These are phyloP conservation scores for Diplotaxis tenuifolia DNA, from an alignment of 345 rosid species.

Conservation along the genomic window DNA sequence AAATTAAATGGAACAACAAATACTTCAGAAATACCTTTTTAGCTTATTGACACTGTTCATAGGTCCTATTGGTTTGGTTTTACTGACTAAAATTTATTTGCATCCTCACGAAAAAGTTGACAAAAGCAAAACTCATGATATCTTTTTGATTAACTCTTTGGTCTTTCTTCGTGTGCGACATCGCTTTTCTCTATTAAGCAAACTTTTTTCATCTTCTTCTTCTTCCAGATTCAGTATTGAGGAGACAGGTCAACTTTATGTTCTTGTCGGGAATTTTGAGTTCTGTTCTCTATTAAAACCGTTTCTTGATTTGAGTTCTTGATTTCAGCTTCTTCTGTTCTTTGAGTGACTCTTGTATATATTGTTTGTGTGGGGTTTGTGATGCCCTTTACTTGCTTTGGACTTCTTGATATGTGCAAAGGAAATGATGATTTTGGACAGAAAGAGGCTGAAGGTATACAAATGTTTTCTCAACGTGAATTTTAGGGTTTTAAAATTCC, in stretches of 20 bases:
- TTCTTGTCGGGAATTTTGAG: neutral
- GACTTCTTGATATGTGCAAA: slow-evolving; percentile 42
- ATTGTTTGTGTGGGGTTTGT: slow-evolving; percentile 18
- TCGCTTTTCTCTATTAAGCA: slow-evolving; percentile 13
- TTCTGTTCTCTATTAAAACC: neutral
- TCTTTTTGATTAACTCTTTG: slow-evolving; percentile 16
- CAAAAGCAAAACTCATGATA: slow-evolving; percentile 15
- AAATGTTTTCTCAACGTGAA: neutral
- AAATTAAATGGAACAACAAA: too few relatives aligned
- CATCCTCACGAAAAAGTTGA: slow-evolving; percentile 25
- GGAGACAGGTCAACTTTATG: neutral
- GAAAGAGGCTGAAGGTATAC: slow-evolving; percentile 50
- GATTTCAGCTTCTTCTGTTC: slow-evolving; percentile 20
- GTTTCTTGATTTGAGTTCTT: neutral
- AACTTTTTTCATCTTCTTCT: neutral
- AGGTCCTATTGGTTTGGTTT: slow-evolving; percentile 6
- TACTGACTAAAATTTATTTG: too few relatives aligned
- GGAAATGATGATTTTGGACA: slow-evolving; percentile 32
- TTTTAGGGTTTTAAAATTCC: neutral
- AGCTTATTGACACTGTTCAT: slow-evolving; percentile 15
- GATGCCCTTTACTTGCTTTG: slow-evolving; percentile 62
- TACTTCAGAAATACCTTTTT: slow-evolving; percentile 1
- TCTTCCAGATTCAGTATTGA: slow-evolving; percentile 1
- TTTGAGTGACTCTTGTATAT: slow-evolving; percentile 11
- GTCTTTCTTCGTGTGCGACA: neutral